Base-by-base conservation (phyloP, 371 early-diverging fungal species). In the Smittium mucronatum region DNA sequence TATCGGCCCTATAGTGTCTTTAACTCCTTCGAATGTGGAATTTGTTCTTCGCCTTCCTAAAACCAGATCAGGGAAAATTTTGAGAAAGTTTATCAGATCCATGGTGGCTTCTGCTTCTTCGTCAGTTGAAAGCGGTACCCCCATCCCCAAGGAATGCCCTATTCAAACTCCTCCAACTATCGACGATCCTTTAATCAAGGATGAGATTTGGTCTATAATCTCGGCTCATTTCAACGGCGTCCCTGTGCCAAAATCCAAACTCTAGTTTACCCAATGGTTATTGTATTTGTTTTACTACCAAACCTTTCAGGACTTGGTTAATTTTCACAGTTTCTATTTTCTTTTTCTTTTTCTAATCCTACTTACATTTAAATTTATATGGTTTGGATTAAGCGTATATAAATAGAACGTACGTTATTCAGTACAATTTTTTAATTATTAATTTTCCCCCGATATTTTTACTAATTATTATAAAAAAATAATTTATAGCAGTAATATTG, bases 51-150 rank as follows among this genome's bases (percentile, higher is more conserved):
- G 88, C 28, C 74, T 97, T 66, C 96, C 98, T 21, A 97, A 97
- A 77, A 97, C 98, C 15, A 81, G 95, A 11, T 88, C 88, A 28
- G 96, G 96, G 5, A 95, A 97, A 78, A 89, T 94, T 34, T 80
- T 97, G 75, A 81, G 95, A 47, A 85, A 91, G 63, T 87, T 87
- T 47, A 82, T 92, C 63, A 82, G 92, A 30, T 85, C 85, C 57
- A 89, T 90, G 83, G 81, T 78, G 36, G 61, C 69, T 58, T n/a
- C 68, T 87, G 34, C 34, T 63, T 34, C 57, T 16, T 25, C 8
- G 64, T 26, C 60, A 1, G 26, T 2, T 31, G 35, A 31, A 2
- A 58, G 64, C n/a, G 31, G 36, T 2, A 17, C 28, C 33, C 28
- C 26, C 28, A 32, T 36, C 26, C 66, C 61, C 21, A 15, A 15